Conservation (phyloP, 192 early-diverging fungal species). For the Podila clonocystis region DNA sequence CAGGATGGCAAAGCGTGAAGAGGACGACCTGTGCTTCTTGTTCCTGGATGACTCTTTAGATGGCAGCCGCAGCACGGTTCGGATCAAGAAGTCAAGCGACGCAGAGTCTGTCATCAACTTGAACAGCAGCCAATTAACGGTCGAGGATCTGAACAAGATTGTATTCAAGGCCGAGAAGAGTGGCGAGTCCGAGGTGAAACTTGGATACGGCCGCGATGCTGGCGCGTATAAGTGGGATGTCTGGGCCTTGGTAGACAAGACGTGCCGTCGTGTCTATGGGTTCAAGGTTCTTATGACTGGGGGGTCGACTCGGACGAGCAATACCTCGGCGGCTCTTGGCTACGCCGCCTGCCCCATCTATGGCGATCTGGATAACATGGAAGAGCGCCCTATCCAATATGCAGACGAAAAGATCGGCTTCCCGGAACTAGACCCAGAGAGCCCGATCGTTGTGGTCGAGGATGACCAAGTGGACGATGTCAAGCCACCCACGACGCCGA, state of each 20-base stretch:
- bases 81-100: slow-evolving; percentile 23
- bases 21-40: slow-evolving; percentile 51
- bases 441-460: slow-evolving; percentile 7
- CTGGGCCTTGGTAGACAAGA: slow-evolving; percentile 59
- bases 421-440: slow-evolving; percentile 24
- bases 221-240: slow-evolving; percentile 38
- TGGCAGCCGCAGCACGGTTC: slow-evolving; percentile 15
- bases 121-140: slow-evolving; percentile 16
- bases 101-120: slow-evolving; percentile 23
- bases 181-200: slow-evolving; percentile 39
- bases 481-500: slow-evolving; percentile 2
- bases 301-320: slow-evolving; percentile 1
- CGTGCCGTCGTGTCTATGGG: slow-evolving; percentile 57
- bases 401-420: slow-evolving; percentile 38
- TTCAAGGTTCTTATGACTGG: slow-evolving; percentile 50
- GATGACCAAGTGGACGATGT: slow-evolving; percentile 48
- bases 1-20: slow-evolving; percentile 22
- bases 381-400: slow-evolving; percentile 45
- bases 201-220: slow-evolving; percentile 23
- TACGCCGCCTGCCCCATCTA: slow-evolving; percentile 58
- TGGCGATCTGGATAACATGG: slow-evolving; percentile 11
- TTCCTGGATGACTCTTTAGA: slow-evolving; percentile 47
- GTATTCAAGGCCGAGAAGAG: slow-evolving; percentile 51
- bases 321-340: slow-evolving; percentile 35
- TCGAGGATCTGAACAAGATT: slow-evolving; percentile 48